phyloP scores from a whole-genome alignment of 805 yeast species.

The Cyberlindnera euphorbiae region DNA sequence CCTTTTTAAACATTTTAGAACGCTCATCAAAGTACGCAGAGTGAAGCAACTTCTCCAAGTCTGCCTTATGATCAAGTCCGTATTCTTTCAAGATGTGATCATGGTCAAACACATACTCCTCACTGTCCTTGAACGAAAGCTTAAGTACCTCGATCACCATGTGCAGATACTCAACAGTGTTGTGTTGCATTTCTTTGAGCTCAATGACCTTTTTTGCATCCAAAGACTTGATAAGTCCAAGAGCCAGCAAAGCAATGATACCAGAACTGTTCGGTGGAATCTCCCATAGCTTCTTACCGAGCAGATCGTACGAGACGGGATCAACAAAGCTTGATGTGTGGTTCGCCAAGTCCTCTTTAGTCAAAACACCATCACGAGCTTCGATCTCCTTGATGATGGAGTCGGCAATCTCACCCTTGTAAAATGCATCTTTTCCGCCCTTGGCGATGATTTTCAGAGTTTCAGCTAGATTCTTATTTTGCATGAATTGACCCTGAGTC shows the following conservation, averaged over 20 bases:
- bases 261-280: constrained; percentile 87
- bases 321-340: constrained; percentile 63
- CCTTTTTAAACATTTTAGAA: constrained; percentile 39
- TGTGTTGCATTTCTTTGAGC: constrained; percentile 45
- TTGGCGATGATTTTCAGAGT: constrained; percentile 47
- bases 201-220: constrained; percentile 41
- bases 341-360: constrained; percentile 46
- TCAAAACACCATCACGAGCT: constrained; percentile 51
- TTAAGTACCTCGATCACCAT: constrained; percentile 66
- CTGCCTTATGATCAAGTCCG: constrained; percentile 29
- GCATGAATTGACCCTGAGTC: constrained; percentile 50
- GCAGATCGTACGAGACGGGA: constrained; percentile 52
- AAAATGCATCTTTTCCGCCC: constrained; percentile 61
- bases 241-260: constrained; percentile 63
- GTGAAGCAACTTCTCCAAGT: constrained; percentile 34
- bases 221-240: constrained; percentile 60
- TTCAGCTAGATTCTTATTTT: constrained; percentile 48
- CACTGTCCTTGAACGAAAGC: constrained; percentile 69
- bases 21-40: constrained; percentile 46
- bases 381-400: constrained; percentile 53
- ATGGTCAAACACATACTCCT: constrained; percentile 66
- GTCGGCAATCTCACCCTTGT: constrained; percentile 65
- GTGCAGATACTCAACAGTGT: constrained; percentile 68
- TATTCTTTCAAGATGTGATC: constrained; percentile 32
- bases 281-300: constrained; percentile 64